These are phyloP conservation scores for Epichloe aotearoae DNA, from an alignment of 2,329 filamentous ascomycete genomes.

Conservation along the genomic window DNA sequence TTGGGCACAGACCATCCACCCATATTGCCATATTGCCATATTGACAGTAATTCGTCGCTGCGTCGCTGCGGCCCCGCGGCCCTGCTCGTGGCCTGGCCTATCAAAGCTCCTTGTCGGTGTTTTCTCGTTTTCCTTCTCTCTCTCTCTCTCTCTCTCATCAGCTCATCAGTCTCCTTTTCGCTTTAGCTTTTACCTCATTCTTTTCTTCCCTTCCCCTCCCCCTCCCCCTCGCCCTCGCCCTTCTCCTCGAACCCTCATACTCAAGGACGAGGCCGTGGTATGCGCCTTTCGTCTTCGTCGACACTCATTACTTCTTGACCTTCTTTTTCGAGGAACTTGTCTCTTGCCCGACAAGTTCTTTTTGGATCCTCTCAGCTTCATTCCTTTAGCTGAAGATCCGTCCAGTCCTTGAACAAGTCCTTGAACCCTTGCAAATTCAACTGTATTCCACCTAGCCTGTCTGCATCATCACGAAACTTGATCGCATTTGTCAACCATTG, in stretches of 20 bases:
- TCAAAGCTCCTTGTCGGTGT: no score
- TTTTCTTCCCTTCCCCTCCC: not conserved
- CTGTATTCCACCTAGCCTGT: not conserved
- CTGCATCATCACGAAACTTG: not conserved
- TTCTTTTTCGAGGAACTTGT: slow-evolving; percentile 1
- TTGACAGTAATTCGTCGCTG: no score
- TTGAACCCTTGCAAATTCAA: slow-evolving; percentile 4
- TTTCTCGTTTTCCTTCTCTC: no score
- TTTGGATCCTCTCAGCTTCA: slow-evolving; percentile 13
- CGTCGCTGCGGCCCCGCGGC: no score
- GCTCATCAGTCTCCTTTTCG: slow-evolving; percentile 1
- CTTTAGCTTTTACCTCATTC: not conserved
- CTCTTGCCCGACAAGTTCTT: not conserved
- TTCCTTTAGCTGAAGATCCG: slow-evolving; percentile 23
- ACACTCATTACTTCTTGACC: slow-evolving; percentile 1
- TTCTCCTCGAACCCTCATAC: not conserved
- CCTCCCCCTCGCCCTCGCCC: no score
- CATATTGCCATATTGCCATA: no score
- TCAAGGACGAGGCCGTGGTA: not conserved
- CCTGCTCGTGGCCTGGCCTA: no score
- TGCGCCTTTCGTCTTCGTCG: not conserved
- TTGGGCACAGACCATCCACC: no score
- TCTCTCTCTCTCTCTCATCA: no score
- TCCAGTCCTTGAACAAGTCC: slow-evolving; percentile 21
- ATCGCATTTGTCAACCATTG: not conserved